Conservation (phyloP, 345 rosid genomes). For the Gossypium herbaceum region DNA sequence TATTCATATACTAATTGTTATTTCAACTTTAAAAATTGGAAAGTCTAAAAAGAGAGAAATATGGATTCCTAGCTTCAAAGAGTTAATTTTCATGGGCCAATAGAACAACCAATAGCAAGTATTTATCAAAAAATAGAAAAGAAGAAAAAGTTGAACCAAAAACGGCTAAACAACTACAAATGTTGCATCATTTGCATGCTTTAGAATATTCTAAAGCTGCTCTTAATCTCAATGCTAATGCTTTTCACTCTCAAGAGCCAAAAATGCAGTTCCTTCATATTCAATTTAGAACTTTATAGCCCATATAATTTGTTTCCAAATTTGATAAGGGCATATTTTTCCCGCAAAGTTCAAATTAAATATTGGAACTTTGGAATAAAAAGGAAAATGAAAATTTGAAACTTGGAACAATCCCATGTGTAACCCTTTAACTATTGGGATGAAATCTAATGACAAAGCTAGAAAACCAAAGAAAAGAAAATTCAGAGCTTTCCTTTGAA, state of each 20-base stretch:
- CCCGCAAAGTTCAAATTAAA: no score
- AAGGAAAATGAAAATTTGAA: no score
- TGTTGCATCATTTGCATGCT: neutral
- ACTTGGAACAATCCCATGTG: no score
- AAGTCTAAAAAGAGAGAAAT: neutral
- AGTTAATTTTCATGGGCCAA: neutral
- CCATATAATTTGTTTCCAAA: no score
- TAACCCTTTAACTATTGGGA: no score
- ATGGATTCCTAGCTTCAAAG: neutral
- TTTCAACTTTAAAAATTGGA: neutral
- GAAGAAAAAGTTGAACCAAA: neutral
- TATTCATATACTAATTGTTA: no score
- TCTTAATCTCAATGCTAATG: neutral
- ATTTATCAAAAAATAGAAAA: no score
- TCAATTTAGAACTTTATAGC: neutral
- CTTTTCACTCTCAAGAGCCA: neutral
- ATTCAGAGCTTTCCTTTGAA: neutral
- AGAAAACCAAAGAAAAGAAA: neutral
- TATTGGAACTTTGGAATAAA: no score
- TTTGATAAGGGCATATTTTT: no score
- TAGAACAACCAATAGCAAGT: no score
- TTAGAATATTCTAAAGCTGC: conserved; percentile 14
- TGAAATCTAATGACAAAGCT: conserved; percentile 6
- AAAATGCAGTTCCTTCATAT: neutral
- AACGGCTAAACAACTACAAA: neutral